Base-by-base conservation (phyloP, 2,329 filamentous ascomycete genomes). In the Colletotrichum paranaense region DNA sequence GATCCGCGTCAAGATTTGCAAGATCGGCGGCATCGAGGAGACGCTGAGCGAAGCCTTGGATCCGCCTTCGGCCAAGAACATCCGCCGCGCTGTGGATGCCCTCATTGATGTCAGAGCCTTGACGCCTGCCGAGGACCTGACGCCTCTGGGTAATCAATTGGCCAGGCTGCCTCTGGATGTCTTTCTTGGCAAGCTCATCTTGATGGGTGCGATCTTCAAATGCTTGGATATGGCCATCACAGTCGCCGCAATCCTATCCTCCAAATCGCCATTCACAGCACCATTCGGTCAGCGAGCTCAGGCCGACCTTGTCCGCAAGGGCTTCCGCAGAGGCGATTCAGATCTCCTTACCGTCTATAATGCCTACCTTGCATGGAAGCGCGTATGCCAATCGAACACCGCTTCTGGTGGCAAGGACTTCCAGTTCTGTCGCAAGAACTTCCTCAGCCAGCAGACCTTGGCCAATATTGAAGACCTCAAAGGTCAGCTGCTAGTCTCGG, bases 1-100 rank as follows among this genome's bases (percentile, higher is more conserved):
- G 5, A 95, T 99, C 80, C 92, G 97, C 9, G 95, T 98, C 76
- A 99, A 99, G 84, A 98, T 98, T 58, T 99, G 96, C 86, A 97
- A 97, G 79, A 90, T 99, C 56, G 97, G 97, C 12, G 93, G 94
- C 53, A 97, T 98, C 67, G 96, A 98, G 80, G 91, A 96, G 77
- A 98, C 95, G 0, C 87, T 99, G 11, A 90, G 93, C 26, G 92
- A 95, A 81, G 97, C 97, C 4, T 87, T 99, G 19, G 97, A 99
- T 80, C 93, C 96, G 0, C 97, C 97, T 0, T 95, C 93, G 0
- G 88, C 93, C 0, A 97, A 96, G 84, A 99, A 98, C 77, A 97
- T 99, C 60, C 92, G 95, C 28, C 91, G 96, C 46, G 96, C 97
- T 1, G 93, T 99, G 67, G 96, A 98, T 81, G 95, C 96, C 3